phyloP scores from a whole-genome alignment of 2,329 filamentous ascomycete genomes.

The Fonsecaea multimorphosa region DNA sequence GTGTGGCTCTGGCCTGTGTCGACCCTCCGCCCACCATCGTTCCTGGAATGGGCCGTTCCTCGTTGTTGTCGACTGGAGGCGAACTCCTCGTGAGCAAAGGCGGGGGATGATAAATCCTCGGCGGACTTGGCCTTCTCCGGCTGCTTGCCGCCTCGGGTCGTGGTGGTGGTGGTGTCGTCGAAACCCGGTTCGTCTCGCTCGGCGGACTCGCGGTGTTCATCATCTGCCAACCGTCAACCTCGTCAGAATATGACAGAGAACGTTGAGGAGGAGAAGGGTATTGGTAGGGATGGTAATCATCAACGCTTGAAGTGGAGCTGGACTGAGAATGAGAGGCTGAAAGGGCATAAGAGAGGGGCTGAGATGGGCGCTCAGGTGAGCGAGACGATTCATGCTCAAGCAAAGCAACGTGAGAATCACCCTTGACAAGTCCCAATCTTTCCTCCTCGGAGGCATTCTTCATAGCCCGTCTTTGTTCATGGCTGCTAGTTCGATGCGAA shows the following conservation, averaged over 20 bases:
- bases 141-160: slow-evolving; percentile 23
- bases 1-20: slow-evolving; percentile 30
- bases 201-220: slow-evolving; percentile 25
- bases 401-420: slow-evolving; percentile 58
- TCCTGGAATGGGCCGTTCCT: slow-evolving; percentile 17
- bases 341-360: slow-evolving; percentile 20
- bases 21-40: slow-evolving; percentile 29
- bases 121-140: slow-evolving; percentile 28
- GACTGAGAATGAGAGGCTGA: slow-evolving; percentile 27
- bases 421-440: slow-evolving; percentile 78
- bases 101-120: slow-evolving; percentile 26
- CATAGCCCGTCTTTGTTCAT: slow-evolving; percentile 40
- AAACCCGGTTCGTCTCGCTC: slow-evolving; percentile 19
- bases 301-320: slow-evolving; percentile 26
- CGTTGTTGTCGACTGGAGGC: slow-evolving; percentile 11
- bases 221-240: slow-evolving; percentile 40
- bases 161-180: slow-evolving; percentile 1
- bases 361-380: slow-evolving; percentile 30
- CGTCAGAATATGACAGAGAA: slow-evolving; percentile 38
- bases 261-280: slow-evolving; percentile 27
- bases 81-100: slow-evolving; percentile 26
- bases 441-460: slow-evolving; percentile 79
- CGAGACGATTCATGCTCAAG: slow-evolving; percentile 33
- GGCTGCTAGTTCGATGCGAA: slow-evolving; percentile 38
- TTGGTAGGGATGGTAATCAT: slow-evolving; percentile 32